Conservation (phyloP, 345 rosid species). For the Populus ilicifolia region DNA sequence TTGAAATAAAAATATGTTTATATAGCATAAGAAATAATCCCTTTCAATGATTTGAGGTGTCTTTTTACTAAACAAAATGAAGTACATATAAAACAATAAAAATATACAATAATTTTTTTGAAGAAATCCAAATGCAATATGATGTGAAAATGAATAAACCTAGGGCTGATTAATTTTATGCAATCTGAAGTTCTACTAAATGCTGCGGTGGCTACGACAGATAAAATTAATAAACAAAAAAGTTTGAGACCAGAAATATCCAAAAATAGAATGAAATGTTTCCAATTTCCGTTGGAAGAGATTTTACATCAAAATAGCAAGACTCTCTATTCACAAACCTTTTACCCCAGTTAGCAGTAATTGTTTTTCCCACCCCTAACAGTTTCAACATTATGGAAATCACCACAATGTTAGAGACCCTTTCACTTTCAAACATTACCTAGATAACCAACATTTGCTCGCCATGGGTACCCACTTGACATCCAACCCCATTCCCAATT, state of each 20-base stretch:
- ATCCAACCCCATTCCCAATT: slow-evolving; percentile 29
- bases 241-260: not conserved
- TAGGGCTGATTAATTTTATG: not conserved
- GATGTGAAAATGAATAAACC: not conserved
- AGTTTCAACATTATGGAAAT: slow-evolving; percentile 1
- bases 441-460: slow-evolving; percentile 29
- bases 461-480: slow-evolving; percentile 40
- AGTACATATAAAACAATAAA: too few species aligned
- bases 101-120: too few species aligned
- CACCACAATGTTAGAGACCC: not conserved
- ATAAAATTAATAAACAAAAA: not conserved
- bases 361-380: not conserved
- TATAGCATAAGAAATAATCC: too few species aligned
- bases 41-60: too few species aligned
- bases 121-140: too few species aligned
- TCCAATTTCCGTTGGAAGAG: not conserved
- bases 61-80: too few species aligned
- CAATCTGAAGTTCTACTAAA: not conserved
- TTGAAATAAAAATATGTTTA: too few species aligned
- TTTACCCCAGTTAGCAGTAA: not conserved
- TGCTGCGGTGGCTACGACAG: not conserved
- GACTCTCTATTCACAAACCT: slow-evolving; percentile 16
- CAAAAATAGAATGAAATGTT: not conserved
- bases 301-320: not conserved
- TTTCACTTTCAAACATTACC: not conserved